Evolutionary conservation across 192 early-diverging fungal genomes (phyloP).

Genomic region (Gonapodya prolifera): DNA sequence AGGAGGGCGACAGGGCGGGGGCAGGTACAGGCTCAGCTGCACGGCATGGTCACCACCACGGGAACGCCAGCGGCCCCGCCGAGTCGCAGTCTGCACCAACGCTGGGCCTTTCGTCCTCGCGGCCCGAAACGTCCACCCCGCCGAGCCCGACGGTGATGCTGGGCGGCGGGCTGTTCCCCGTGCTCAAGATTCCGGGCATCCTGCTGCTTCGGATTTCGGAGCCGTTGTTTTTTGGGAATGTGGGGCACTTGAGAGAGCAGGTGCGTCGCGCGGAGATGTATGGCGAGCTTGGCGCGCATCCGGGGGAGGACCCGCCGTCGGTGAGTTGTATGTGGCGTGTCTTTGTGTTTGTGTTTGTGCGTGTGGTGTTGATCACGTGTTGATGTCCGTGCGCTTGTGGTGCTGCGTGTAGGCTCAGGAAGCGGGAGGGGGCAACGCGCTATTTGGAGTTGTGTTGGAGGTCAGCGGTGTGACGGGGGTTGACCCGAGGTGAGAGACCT

Average conservation of each 20-base stretch:
- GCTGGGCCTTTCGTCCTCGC: background rate
- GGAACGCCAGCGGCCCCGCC: background rate
- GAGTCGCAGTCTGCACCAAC: background rate
- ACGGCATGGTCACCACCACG: background rate
- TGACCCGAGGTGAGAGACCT: slow-evolving; percentile 60
- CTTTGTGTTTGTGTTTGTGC: background rate
- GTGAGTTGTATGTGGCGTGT: slow-evolving; percentile 5
- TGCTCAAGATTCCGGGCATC: slow-evolving; percentile 30
- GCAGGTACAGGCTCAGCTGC: background rate
- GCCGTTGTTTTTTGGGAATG: slow-evolving; percentile 93
- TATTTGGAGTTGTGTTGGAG: slow-evolving; percentile 27
- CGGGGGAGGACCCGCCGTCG: slow-evolving; percentile 65
- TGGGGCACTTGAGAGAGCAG: slow-evolving; percentile 89
- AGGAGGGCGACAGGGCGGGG: background rate
- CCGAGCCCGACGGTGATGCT: background rate
- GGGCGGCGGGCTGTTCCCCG: background rate
- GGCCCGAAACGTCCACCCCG: background rate
- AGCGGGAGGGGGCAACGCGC: background rate
- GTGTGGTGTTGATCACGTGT: slow-evolving; percentile 9
- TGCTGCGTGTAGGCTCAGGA: background rate
- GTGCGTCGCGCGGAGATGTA: slow-evolving; percentile 85
- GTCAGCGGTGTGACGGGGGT: slow-evolving; percentile 74
- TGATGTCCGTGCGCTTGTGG: background rate
- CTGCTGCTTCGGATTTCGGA: slow-evolving; percentile 87
- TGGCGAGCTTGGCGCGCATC: slow-evolving; percentile 90